phyloP scores from a whole-genome alignment of 225 moss, liverwort and hornwort species.

The Antitrichia curtipendula region DNA sequence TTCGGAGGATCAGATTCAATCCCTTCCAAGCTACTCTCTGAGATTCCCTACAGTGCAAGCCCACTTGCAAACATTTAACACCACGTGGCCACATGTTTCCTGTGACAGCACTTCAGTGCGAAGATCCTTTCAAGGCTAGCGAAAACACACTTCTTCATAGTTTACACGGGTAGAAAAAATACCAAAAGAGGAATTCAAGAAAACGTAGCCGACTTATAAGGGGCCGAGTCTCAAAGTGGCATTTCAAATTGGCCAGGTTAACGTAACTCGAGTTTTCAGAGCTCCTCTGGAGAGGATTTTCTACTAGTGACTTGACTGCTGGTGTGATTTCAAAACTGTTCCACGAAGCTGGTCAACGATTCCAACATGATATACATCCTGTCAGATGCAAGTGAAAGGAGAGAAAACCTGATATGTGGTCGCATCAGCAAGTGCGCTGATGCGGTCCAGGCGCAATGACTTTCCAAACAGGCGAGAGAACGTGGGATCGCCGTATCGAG shows the following conservation, averaged over 20 bases:
- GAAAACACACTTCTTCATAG: not conserved
- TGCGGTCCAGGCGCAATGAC: constrained; percentile 81
- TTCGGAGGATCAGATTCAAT: too few species aligned
- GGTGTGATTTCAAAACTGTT: not conserved
- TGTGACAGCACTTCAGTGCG: not conserved
- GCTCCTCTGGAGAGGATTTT: not conserved
- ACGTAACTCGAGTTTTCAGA: not conserved
- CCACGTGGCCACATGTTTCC: not conserved
- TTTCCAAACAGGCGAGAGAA: constrained; percentile 94
- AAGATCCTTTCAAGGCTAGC: not conserved
- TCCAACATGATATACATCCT: not conserved
- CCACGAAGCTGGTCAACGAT: not conserved
- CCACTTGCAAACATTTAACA: not conserved
- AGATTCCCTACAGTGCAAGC: not conserved
- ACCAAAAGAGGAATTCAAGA: not conserved
- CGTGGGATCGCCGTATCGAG: constrained; percentile 94
- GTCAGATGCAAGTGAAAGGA: not conserved
- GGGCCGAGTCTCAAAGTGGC: not conserved
- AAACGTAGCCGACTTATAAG: not conserved
- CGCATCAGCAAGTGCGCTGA: constrained; percentile 89
- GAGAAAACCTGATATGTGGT: constrained; percentile 79
- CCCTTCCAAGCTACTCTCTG: not conserved
- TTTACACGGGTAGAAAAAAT: not conserved
- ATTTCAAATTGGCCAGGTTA: not conserved
- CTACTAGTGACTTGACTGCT: not conserved